Conservation (phyloP, 192 early-diverging fungal species). For the Coemansia sp. region DNA sequence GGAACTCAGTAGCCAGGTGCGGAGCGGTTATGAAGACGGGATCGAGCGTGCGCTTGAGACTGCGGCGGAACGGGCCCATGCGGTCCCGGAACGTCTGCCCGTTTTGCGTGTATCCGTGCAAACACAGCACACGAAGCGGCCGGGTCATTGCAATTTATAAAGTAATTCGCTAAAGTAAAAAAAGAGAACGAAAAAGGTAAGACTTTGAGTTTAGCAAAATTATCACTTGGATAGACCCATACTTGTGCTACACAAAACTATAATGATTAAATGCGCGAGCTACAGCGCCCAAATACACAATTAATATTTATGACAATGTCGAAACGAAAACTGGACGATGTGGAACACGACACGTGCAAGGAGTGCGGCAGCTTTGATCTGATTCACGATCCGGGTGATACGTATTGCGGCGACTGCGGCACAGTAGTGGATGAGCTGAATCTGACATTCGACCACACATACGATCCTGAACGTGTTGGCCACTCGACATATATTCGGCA, state of each 20-base stretch:
- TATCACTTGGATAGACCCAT: too few species aligned
- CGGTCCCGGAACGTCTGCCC: slow-evolving; percentile 41
- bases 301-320: not conserved
- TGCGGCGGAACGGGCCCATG: slow-evolving; percentile 35
- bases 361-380: slow-evolving; percentile 6
- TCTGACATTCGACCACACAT: slow-evolving; percentile 11
- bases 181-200: not conserved
- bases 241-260: too few species aligned
- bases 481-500: slow-evolving; percentile 11
- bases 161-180: not conserved
- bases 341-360: not conserved
- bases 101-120: slow-evolving; percentile 53
- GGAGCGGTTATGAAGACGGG: slow-evolving; percentile 29
- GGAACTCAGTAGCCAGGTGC: slow-evolving; percentile 19
- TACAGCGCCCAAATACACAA: not conserved
- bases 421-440: slow-evolving; percentile 19
- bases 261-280: too few species aligned
- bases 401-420: slow-evolving; percentile 40
- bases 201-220: too few species aligned
- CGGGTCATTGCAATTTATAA: slow-evolving; percentile 1
- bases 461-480: slow-evolving; percentile 5
- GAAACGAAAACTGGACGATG: not conserved
- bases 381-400: slow-evolving; percentile 11
- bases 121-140: slow-evolving; percentile 34
- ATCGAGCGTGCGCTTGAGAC: slow-evolving; percentile 17